Evolutionary conservation across 345 rosid species (phyloP).

Genomic region (Salix udensis): DNA sequence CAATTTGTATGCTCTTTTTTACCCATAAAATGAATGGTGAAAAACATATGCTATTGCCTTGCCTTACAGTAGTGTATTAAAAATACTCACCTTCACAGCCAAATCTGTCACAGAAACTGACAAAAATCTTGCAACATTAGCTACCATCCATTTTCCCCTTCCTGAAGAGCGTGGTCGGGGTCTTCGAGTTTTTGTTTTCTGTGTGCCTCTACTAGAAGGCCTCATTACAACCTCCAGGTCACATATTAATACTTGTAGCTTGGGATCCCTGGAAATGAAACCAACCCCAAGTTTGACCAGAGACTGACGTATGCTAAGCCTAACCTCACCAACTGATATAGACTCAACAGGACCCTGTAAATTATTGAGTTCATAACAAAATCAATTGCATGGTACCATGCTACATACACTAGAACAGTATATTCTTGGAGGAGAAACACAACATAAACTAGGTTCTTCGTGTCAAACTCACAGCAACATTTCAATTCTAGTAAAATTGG

Average conservation of each 20-base stretch:
- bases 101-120: slow-evolving; percentile 85
- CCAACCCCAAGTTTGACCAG: slow-evolving; percentile 91
- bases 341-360: slow-evolving; percentile 94
- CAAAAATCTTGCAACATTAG: slow-evolving; percentile 80
- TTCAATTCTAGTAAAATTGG: background rate
- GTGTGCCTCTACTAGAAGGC: slow-evolving; percentile 51
- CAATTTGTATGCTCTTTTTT: no score
- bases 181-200: slow-evolving; percentile 49
- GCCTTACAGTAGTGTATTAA: background rate
- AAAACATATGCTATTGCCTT: background rate
- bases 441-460: background rate
- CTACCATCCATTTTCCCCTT: slow-evolving; percentile 93
- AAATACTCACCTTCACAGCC: slow-evolving; percentile 64
- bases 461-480: background rate
- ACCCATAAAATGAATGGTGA: background rate
- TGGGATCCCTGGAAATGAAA: slow-evolving; percentile 84
- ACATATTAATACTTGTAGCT: slow-evolving; percentile 72
- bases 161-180: slow-evolving; percentile 43
- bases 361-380: slow-evolving; percentile 23
- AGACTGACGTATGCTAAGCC: slow-evolving; percentile 84
- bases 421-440: background rate
- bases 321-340: slow-evolving; percentile 82
- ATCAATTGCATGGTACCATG: no score
- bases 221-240: slow-evolving; percentile 86
- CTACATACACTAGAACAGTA: background rate